These are phyloP conservation scores for Sporopachydermia quercuum DNA, from an alignment of 805 yeast genomes.

Conservation along the genomic window DNA sequence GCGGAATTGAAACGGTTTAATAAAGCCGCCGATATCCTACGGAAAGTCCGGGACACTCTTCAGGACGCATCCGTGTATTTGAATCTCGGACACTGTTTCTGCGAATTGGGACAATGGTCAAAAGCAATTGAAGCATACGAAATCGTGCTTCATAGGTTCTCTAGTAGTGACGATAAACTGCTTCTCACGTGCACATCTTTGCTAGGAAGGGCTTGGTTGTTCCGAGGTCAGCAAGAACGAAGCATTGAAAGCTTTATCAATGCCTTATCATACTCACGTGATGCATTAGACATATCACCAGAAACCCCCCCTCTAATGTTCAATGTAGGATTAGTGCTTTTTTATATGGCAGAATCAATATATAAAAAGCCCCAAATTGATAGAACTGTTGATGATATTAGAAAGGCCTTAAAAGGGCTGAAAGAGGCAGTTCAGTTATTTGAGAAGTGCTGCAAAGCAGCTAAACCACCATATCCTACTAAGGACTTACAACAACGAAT, in stretches of 20 bases:
- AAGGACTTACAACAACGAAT: constrained; percentile 77
- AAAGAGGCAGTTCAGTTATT: constrained; percentile 46
- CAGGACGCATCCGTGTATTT: constrained; percentile 72
- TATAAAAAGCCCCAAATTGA: constrained; percentile 44
- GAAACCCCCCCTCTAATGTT: constrained; percentile 39
- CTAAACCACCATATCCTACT: constrained; percentile 62
- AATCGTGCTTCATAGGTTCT: constrained; percentile 53
- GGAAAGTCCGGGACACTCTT: constrained; percentile 80
- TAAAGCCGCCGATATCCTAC: constrained; percentile 70
- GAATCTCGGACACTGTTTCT: constrained; percentile 76
- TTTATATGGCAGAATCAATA: constrained; percentile 74
- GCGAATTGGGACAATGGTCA: constrained; percentile 67
- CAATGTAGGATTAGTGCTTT: constrained; percentile 72
- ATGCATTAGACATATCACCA: constrained; percentile 32
- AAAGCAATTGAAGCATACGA: constrained; percentile 86
- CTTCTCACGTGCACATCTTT: constrained; percentile 35
- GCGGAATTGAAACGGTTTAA: constrained; percentile 62
- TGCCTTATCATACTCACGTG: constrained; percentile 46
- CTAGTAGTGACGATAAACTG: constrained; percentile 45
- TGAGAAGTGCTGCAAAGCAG: constrained; percentile 41
- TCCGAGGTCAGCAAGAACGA: constrained; percentile 58
- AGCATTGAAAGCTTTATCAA: constrained; percentile 42
- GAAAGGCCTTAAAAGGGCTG: constrained; percentile 38
- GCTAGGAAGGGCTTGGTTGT: constrained; percentile 80
- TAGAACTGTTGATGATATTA: constrained; percentile 49